Conservation (phyloP, 495 filamentous ascomycete genomes). For the Hamigera avellanea region DNA sequence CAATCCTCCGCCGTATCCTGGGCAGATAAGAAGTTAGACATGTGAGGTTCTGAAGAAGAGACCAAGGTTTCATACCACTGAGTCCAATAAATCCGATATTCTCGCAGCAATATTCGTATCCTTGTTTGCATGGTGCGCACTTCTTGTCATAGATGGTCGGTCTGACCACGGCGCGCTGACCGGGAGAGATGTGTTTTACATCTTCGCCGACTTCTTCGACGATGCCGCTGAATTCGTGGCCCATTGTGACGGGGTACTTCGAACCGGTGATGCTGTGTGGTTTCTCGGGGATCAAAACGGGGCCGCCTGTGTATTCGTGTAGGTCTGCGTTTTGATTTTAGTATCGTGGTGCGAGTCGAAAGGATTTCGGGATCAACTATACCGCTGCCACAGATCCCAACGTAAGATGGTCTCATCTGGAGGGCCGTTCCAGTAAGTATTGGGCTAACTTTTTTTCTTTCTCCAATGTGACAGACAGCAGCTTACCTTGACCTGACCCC, state of each 20-base stretch:
- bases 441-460: no score
- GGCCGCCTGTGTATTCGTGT: conserved; percentile 40
- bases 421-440: no score
- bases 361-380: conserved; percentile 1
- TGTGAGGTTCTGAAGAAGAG: neutral
- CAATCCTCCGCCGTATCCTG: conserved; percentile 20
- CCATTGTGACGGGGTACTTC: conserved; percentile 41
- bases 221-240: conserved; percentile 49
- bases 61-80: conserved; percentile 22
- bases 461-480: neutral
- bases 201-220: conserved; percentile 46
- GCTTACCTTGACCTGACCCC: conserved; percentile 26
- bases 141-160: conserved; percentile 50
- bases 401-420: conserved; percentile 42
- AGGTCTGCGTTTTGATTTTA: conserved; percentile 29
- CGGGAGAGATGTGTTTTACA: conserved; percentile 33
- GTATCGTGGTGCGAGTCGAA: conserved; percentile 5
- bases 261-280: conserved; percentile 46
- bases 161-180: conserved; percentile 44
- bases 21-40: neutral
- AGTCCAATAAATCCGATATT: conserved; percentile 50
- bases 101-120: conserved; percentile 45
- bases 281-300: conserved; percentile 36
- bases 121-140: conserved; percentile 40
- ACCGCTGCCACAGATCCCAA: conserved; percentile 47